Evolutionary conservation across 2,329 filamentous ascomycete genomes (phyloP).

Genomic region (Calycina herbarum): DNA sequence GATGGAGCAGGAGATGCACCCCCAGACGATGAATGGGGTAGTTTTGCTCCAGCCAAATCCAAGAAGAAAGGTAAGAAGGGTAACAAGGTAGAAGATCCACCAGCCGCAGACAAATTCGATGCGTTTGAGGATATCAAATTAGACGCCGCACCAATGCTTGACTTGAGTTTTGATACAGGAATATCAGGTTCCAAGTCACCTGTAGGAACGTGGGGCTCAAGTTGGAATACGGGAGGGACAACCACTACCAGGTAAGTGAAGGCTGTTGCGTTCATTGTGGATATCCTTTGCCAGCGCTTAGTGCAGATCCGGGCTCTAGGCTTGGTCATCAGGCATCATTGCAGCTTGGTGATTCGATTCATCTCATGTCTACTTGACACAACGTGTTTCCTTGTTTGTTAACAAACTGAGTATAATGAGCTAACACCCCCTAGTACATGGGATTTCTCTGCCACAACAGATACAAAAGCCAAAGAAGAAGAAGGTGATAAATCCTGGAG

Average conservation of each 20-base stretch:
- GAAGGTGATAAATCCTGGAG: constrained; percentile 53
- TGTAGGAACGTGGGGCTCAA: constrained; percentile 61
- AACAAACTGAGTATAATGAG: background rate
- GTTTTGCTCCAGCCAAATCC: constrained; percentile 46
- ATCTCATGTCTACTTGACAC: background rate
- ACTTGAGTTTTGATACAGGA: constrained; percentile 53
- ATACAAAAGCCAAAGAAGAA: constrained; percentile 44
- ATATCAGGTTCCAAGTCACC: constrained; percentile 44
- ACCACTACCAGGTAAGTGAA: constrained; percentile 30
- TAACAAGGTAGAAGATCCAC: constrained; percentile 43
- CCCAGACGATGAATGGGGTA: constrained; percentile 53
- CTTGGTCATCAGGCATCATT: background rate
- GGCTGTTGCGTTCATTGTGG: constrained; percentile 2
- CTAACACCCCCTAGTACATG: constrained; percentile 25
- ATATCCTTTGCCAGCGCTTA: constrained; percentile 3
- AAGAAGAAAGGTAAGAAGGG: constrained; percentile 62
- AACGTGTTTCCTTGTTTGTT: background rate
- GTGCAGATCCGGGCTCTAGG: constrained; percentile 1
- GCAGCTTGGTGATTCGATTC: background rate
- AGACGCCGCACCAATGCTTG: constrained; percentile 60
- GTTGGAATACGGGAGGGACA: constrained; percentile 52
- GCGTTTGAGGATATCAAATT: constrained; percentile 71
- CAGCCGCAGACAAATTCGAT: constrained; percentile 42
- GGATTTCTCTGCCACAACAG: constrained; percentile 37
- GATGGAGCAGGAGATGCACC: constrained; percentile 40